Base-by-base conservation (phyloP, 805 yeast species). In the Wickerhamomyces silvicola region DNA sequence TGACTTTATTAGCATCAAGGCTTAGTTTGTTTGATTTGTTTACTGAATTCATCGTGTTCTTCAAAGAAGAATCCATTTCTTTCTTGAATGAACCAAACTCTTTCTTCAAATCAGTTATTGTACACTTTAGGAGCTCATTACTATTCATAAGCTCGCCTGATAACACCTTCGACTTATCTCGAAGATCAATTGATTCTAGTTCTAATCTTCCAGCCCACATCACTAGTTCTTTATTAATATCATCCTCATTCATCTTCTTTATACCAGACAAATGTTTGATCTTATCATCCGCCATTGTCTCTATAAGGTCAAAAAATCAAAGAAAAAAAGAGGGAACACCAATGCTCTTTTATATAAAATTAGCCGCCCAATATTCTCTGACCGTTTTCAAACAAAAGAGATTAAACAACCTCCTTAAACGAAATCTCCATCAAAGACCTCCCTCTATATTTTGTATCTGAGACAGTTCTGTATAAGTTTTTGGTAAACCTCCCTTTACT, bases 181-280 rank as follows among this genome's bases (percentile, higher is more conserved):
- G 49, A 17, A 68, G 42, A 19, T 66, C 73, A 2, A 66, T 51
- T 10, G 67, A 57, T 37, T 72, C 78, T 31, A 71, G 37, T 39
- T 72, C 78, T 13, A 72, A 44, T 22, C 64, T 60, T 5, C 70
- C 62, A 0, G 76, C 76, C 78, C 77, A 72, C 41, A 53, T 52
- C 9, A 62, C 50, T 20, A 50, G 61, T 52, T 54, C 67, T 41
- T 49, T 54, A 28, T 53, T 59, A 22, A 57, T 46, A 27, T 47
- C 56, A 14, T 46, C 53, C 10, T 43, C 44, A 10, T 27, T 29
- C 13, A 18, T 13, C 11, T 13, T 28, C 14, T 15, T 16, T n/a
- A 15, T 8, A 13, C 19, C 19, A 18, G 17, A 7, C 26, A 24
- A 24, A 13, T 24, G 26, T 10, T 14, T 6, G 7, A 14, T 12